These are phyloP conservation scores for Huiozyma sinensis DNA, from an alignment of 805 yeast species.

Conservation along the genomic window DNA sequence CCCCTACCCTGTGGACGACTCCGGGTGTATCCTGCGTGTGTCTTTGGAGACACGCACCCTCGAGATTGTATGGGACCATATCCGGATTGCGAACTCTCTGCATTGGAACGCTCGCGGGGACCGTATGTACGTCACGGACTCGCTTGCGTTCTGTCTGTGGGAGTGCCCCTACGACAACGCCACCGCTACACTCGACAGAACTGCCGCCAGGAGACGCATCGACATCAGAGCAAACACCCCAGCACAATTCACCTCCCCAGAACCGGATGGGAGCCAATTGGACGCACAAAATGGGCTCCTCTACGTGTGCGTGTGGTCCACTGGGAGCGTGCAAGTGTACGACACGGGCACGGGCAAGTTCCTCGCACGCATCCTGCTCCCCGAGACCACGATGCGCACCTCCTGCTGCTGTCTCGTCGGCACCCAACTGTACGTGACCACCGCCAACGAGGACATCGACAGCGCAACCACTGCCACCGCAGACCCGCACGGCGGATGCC, in stretches of 20 bases:
- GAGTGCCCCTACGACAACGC: constrained; percentile 23
- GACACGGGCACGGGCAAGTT: constrained; percentile 37
- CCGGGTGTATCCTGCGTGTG: constrained; percentile 44
- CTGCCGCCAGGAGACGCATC: constrained; percentile 30
- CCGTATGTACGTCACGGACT: constrained; percentile 42
- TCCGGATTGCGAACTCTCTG: constrained; percentile 63
- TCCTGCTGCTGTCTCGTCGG: constrained; percentile 67
- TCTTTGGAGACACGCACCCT: constrained; percentile 25
- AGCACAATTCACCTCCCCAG: constrained; percentile 32
- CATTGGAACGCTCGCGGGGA: constrained; percentile 36
- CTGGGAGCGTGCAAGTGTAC: constrained; percentile 45
- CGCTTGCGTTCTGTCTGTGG: constrained; percentile 38
- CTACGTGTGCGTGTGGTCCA: constrained; percentile 59
- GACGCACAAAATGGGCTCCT: constrained; percentile 41
- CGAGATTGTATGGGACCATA: constrained; percentile 28
- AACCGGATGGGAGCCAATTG: constrained; percentile 74
- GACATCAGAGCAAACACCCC: constrained; percentile 23
- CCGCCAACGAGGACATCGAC: constrained; percentile 37
- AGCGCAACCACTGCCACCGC: constrained; percentile 22
- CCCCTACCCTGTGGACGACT: constrained; percentile 25
- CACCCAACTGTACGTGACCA: constrained; percentile 55
- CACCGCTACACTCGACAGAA: constrained; percentile 18
- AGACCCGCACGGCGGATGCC: constrained; percentile 50
- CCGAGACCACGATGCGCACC: constrained; percentile 45
- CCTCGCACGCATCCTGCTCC: constrained; percentile 42